Conservation (phyloP, 345 rosid species). For the Salix caprea region DNA sequence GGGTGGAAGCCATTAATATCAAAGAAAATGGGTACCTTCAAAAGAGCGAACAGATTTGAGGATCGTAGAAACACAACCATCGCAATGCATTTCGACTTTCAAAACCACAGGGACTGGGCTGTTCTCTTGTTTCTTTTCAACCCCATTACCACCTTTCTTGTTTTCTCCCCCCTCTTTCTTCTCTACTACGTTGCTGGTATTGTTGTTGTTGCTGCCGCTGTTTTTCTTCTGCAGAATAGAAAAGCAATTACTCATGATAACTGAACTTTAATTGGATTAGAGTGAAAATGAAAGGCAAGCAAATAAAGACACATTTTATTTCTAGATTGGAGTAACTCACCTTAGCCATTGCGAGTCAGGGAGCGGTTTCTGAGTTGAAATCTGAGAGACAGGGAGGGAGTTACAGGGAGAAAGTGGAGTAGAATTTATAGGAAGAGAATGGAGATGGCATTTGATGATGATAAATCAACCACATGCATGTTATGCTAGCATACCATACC, state of each 20-base stretch:
- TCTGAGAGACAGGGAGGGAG: no score
- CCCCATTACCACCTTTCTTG: constrained; percentile 12
- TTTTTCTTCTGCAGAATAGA: constrained; percentile 18
- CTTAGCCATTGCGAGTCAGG: background rate
- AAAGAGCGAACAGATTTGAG: constrained; percentile 33
- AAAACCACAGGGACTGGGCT: constrained; percentile 41
- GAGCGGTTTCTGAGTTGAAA: background rate
- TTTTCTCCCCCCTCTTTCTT: constrained; percentile 3
- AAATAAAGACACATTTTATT: background rate
- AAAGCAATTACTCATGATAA: background rate
- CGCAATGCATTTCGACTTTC: constrained; percentile 78
- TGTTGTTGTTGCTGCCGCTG: constrained; percentile 1
- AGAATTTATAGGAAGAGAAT: background rate
- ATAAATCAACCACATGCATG: background rate
- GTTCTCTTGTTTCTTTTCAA: constrained; percentile 27
- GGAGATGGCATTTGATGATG: background rate
- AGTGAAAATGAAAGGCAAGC: background rate
- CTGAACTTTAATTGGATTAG: background rate
- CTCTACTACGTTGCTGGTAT: background rate
- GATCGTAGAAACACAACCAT: constrained; percentile 69
- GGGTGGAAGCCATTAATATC: no score
- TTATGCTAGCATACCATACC: background rate
- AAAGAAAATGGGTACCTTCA: constrained; percentile 37
- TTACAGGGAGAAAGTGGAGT: background rate
- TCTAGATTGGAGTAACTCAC: background rate